Conservation (phyloP, 352 stramenopile genomes). For the Phytophthora pluvialis region DNA sequence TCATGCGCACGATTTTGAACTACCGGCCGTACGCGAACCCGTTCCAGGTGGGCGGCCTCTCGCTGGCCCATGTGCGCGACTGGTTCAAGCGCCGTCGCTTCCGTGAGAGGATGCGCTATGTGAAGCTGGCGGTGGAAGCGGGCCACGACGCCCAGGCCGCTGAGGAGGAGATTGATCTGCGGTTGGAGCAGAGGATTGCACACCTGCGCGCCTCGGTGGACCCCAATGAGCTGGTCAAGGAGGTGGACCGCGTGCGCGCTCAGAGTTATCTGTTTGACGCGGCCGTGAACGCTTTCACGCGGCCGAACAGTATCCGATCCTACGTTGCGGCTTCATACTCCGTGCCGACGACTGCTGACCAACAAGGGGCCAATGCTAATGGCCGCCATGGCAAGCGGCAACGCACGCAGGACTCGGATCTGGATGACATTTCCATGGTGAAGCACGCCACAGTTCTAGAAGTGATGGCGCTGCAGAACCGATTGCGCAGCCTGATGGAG, state of each 20-base stretch:
- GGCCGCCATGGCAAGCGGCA: conserved; percentile 53
- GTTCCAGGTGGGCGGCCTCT: conserved; percentile 63
- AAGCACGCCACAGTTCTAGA: conserved; percentile 71
- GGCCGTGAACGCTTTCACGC: conserved; percentile 69
- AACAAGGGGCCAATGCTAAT: conserved; percentile 19
- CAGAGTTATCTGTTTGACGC: conserved; percentile 74
- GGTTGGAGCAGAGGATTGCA: conserved; percentile 82
- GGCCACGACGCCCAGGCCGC: conserved; percentile 62
- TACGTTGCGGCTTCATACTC: conserved; percentile 65
- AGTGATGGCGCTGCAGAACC: conserved; percentile 71
- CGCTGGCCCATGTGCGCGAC: conserved; percentile 76
- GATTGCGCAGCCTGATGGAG: conserved; percentile 68
- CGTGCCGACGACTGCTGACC: conserved; percentile 55
- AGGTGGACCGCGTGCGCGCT: conserved; percentile 73
- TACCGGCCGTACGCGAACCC: conserved; percentile 80
- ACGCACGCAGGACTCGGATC: conserved; percentile 66
- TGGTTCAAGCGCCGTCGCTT: conserved; percentile 88
- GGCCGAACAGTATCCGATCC: conserved; percentile 58
- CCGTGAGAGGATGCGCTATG: conserved; percentile 79
- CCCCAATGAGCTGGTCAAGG: conserved; percentile 82
- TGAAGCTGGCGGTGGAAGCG: conserved; percentile 75
- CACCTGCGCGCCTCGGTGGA: conserved; percentile 69
- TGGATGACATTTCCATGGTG: conserved; percentile 70
- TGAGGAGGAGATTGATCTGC: conserved; percentile 79
- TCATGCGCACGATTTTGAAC: conserved; percentile 87